A percentile compares a stretch with the other conserved stretches of the same genome.
These are phyloP conservation scores for Zygosaccharomyces rouxii DNA, from an alignment of 805 yeast genomes.

Conservation along the genomic window DNA sequence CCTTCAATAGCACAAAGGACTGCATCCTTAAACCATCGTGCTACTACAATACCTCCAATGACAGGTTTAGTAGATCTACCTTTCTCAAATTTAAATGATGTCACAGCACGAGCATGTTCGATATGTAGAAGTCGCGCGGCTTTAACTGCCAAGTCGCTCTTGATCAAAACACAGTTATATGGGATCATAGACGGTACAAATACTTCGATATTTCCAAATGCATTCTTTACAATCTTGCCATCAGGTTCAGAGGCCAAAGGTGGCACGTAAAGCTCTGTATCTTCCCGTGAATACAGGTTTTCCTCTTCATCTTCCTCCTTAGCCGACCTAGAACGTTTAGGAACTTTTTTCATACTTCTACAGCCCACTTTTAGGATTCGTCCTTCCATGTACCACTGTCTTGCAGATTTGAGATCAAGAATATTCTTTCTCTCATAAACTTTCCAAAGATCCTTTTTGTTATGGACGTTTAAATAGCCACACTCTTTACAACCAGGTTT, in stretches of 20 bases:
- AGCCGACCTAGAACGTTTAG: constrained; percentile 21
- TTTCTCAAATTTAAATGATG: constrained; percentile 71
- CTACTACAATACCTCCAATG: constrained; percentile 73
- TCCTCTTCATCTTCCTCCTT: constrained; percentile 55
- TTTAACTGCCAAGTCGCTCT: constrained; percentile 48
- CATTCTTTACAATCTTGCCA: constrained; percentile 70
- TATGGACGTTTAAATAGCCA: constrained; percentile 60
- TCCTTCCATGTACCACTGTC: constrained; percentile 84
- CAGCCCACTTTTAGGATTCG: constrained; percentile 67
- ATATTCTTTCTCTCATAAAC: constrained; percentile 71
- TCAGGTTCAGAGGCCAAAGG: constrained; percentile 49
- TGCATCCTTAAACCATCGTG: constrained; percentile 44
- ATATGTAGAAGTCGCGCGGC: constrained; percentile 71
- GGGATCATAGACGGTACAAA: constrained; percentile 82
- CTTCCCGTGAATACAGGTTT: constrained; percentile 70
- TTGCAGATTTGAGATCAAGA: constrained; percentile 59
- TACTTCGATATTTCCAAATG: constrained; percentile 79
- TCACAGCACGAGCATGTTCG: constrained; percentile 84
- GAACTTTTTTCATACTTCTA: constrained; percentile 50
- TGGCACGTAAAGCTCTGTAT: constrained; percentile 68
- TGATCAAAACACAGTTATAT: constrained; percentile 61
- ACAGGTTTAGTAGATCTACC: constrained; percentile 51
- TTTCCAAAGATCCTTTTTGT: constrained; percentile 41
- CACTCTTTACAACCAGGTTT: constrained; percentile 57
- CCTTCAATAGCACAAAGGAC: constrained; percentile 30